Base-by-base conservation (phyloP, 768 basidiomycete species). In the Filobasidium wieringae region DNA sequence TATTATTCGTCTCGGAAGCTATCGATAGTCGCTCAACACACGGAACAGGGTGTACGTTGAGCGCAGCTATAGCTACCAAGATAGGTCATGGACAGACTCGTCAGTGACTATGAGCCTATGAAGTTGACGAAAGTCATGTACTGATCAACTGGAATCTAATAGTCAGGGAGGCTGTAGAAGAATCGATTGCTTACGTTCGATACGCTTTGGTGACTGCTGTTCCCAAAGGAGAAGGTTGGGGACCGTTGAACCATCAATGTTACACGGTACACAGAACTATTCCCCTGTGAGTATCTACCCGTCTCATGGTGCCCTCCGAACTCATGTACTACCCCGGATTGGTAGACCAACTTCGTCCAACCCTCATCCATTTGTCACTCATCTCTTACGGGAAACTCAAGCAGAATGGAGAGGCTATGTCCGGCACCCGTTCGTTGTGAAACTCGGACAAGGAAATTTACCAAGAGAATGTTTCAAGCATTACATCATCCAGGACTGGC, bases 41-140 rank as follows among this genome's bases (percentile, higher is more conserved):
- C 68, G 91, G 91, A 1, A 95, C 91, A 0, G 91, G 90, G 1
- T 95, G 90, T 70, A 95, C 91, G 0, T 77, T 95, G n/a, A 84
- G 83, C 45, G 83, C 90, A 0, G 87, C 88, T 0, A 79, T 93
- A 17, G 84, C 84, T 1, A 82, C 82, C 55, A 77, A 78, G 5
- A 75, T 91, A 15, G 84, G 81, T 2, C 76, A 75, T 43, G 82
- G 81, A 58, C 63, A 60, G 8, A 51, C 61, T n/a, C 59, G 77
- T 79, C 51, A 68, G 79, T 78, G 60, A 63, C n/a, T 9, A 61
- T 27, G 41, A 29, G 15, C 9, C 15, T 22, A 22, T 4, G 3
- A 4, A 17, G 11, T 17, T 8, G 43, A 32, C 17, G 14, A 51
- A 15, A 30, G 6, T 34, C 30, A 4, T 37, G 5, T 9, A 26